A percentile compares a stretch with the other conserved stretches of the same genome.
Evolutionary conservation across 2,329 filamentous ascomycete genomes (phyloP).

Genomic region (Xylariaceae sp.): DNA sequence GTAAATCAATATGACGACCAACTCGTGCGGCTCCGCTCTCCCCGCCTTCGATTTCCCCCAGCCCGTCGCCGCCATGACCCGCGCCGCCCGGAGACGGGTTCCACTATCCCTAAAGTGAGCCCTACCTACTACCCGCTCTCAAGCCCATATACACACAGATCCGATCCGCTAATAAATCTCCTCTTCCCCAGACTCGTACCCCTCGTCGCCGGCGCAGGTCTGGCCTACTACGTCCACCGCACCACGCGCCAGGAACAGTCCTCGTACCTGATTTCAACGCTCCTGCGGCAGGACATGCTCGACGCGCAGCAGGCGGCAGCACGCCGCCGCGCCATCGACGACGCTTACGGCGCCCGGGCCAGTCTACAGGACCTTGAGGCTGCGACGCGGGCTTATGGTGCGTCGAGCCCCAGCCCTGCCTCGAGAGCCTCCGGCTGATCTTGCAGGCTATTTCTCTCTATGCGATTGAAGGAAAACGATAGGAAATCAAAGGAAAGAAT

Average conservation of each 20-base stretch:
- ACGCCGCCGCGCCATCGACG: neutral
- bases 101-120: slow-evolving; percentile 2
- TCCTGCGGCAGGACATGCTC: neutral
- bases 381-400: slow-evolving; percentile 1
- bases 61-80: slow-evolving; percentile 1
- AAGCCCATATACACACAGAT: neutral
- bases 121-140: neutral
- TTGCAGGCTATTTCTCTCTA: no score
- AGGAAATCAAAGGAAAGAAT: no score
- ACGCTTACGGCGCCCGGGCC: slow-evolving; percentile 6
- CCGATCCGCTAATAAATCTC: neutral
- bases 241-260: neutral
- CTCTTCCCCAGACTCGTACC: slow-evolving; percentile 1
- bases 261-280: neutral
- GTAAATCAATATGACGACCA: slow-evolving; percentile 10
- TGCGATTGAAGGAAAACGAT: no score
- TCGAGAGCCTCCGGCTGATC: no score
- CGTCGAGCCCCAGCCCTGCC: neutral
- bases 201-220: slow-evolving; percentile 1
- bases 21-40: slow-evolving; percentile 10
- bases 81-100: neutral
- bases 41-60: slow-evolving; percentile 5
- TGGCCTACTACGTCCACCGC: neutral
- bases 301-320: neutral
- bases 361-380: slow-evolving; percentile 6